Conservation (phyloP, 2,329 filamentous ascomycete genomes). For the Microsporum audouinii region DNA sequence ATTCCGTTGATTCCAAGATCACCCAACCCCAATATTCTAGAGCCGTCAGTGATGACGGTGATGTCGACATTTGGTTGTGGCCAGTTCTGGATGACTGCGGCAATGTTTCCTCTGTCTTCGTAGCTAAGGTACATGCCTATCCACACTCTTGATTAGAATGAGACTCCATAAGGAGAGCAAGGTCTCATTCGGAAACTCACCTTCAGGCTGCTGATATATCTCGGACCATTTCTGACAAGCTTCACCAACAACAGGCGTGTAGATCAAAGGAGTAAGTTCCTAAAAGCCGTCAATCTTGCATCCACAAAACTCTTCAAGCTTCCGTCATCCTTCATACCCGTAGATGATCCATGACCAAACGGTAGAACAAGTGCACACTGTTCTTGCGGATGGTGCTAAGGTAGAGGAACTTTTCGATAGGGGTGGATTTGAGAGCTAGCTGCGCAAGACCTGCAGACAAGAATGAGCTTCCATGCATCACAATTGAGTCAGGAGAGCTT, state of each 20-base stretch:
- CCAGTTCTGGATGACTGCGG: conserved; percentile 86
- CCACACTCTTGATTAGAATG: not conserved
- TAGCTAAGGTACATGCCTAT: conserved; percentile 80
- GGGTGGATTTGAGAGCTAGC: conserved; percentile 36
- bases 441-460: conserved; percentile 32
- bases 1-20: conserved; percentile 96
- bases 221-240: conserved; percentile 94
- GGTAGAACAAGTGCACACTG: conserved; percentile 44
- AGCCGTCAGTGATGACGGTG: conserved; percentile 92
- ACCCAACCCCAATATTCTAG: conserved; percentile 78
- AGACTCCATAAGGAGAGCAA: not conserved
- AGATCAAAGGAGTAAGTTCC: conserved; percentile 41
- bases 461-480: not conserved
- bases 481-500: conserved; percentile 8
- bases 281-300: conserved; percentile 13
- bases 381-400: conserved; percentile 40
- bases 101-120: conserved; percentile 82
- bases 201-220: conserved; percentile 89
- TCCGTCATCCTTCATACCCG: conserved; percentile 21
- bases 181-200: conserved; percentile 27
- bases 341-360: conserved; percentile 38
- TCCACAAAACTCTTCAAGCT: not conserved
- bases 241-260: conserved; percentile 59
- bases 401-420: conserved; percentile 41
- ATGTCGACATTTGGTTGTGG: conserved; percentile 82